Percentiles rank a stretch among this genome's conserved stretches.
These are phyloP conservation scores for Lenzites betulinus DNA, from an alignment of 768 basidiomycete species.

Conservation along the genomic window DNA sequence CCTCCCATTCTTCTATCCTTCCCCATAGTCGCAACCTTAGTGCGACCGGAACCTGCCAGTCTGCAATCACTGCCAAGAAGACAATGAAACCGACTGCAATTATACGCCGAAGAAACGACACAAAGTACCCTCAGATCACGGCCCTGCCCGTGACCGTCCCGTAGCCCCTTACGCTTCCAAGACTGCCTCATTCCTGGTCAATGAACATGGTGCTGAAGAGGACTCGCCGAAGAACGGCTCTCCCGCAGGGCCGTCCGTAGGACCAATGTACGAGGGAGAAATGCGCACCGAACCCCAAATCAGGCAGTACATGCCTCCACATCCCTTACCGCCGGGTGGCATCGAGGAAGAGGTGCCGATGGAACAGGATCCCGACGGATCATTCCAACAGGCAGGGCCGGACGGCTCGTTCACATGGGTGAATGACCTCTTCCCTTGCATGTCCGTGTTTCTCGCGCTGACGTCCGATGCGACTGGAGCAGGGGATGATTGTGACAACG, in stretches of 20 bases:
- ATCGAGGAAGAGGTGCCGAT: conserved; percentile 28
- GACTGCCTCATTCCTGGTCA: conserved; percentile 49
- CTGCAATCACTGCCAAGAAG: conserved; percentile 66
- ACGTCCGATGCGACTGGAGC: conserved; percentile 36
- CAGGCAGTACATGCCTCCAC: conserved; percentile 29
- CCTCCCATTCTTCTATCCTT: conserved; percentile 1
- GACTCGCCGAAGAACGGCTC: conserved; percentile 18
- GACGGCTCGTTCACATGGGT: conserved; percentile 48
- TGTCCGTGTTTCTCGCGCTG: neutral
- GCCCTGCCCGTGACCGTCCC: conserved; percentile 38
- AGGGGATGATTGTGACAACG: conserved; percentile 40
- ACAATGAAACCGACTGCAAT: conserved; percentile 58
- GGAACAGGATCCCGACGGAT: conserved; percentile 23
- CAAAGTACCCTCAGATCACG: conserved; percentile 51
- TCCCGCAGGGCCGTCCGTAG: conserved; percentile 20
- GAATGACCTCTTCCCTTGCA: neutral
- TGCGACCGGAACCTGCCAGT: conserved; percentile 73
- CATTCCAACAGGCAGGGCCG: conserved; percentile 21
- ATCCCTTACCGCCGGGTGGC: conserved; percentile 20
- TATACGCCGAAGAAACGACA: conserved; percentile 74
- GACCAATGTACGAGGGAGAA: conserved; percentile 26
- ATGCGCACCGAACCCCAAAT: conserved; percentile 30
- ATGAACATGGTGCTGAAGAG: conserved; percentile 17
- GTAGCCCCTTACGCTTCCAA: conserved; percentile 46
- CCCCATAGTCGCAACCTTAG: conserved; percentile 35